These are phyloP conservation scores for Phytophthora pistaciae DNA, from an alignment of 352 stramenopile genomes.

Conservation along the genomic window DNA sequence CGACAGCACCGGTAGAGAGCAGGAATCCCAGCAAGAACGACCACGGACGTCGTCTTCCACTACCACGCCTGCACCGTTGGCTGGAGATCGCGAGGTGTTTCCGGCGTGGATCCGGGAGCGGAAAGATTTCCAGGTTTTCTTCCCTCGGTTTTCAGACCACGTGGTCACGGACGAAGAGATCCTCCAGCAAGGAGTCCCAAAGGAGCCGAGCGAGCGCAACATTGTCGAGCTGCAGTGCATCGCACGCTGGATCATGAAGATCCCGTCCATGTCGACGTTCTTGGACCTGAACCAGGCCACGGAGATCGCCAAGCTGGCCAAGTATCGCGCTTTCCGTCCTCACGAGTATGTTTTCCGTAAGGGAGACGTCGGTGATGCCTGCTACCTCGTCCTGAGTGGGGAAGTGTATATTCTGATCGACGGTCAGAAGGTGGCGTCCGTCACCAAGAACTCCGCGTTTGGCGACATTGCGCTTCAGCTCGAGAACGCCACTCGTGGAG, in stretches of 20 bases:
- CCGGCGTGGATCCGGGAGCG: conserved; percentile 75
- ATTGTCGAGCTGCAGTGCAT: conserved; percentile 81
- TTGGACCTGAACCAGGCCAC: conserved; percentile 75
- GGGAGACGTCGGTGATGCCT: conserved; percentile 69
- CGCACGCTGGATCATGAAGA: conserved; percentile 81
- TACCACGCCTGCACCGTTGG: conserved; percentile 5
- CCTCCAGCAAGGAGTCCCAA: conserved; percentile 64
- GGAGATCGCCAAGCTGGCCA: conserved; percentile 75
- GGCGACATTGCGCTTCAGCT: conserved; percentile 77
- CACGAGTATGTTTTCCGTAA: conserved; percentile 71
- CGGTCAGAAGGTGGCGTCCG: conserved; percentile 56
- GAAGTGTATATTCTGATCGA: conserved; percentile 79
- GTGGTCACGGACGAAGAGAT: conserved; percentile 77
- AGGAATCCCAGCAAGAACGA: conserved; percentile 5
- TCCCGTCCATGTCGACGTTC: conserved; percentile 71
- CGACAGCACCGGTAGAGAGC: not conserved
- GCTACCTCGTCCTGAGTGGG: conserved; percentile 69
- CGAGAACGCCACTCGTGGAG: conserved; percentile 75
- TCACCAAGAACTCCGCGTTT: conserved; percentile 74
- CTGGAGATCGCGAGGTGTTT: conserved; percentile 53
- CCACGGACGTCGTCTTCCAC: conserved; percentile 14
- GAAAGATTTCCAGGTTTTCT: conserved; percentile 83
- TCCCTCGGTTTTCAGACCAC: conserved; percentile 68
- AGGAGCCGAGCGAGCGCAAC: conserved; percentile 69
- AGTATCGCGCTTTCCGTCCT: conserved; percentile 59